These are phyloP conservation scores for Cadophora sp. DNA, from an alignment of 2,329 filamentous ascomycete genomes.

Conservation along the genomic window DNA sequence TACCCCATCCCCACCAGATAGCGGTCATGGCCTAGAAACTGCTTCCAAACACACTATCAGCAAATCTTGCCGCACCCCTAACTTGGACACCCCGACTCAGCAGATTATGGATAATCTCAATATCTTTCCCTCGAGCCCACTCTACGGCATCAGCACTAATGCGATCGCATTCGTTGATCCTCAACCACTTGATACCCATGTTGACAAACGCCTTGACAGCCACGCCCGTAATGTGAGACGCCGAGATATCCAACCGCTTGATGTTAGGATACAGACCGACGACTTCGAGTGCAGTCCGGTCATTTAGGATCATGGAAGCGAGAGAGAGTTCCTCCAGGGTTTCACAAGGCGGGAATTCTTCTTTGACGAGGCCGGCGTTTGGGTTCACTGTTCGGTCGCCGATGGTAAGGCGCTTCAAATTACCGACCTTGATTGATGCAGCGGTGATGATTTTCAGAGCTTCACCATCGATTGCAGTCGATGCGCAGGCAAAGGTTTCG, in stretches of 20 bases:
- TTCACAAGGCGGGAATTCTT: slow-evolving; percentile 36
- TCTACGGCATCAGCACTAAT: slow-evolving; percentile 43
- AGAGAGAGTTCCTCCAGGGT: slow-evolving; percentile 38
- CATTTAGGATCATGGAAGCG: slow-evolving; percentile 23
- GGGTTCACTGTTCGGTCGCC: slow-evolving; percentile 29
- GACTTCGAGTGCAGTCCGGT: slow-evolving; percentile 33
- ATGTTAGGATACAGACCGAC: slow-evolving; percentile 39
- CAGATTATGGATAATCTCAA: slow-evolving; percentile 32
- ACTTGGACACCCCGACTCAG: not conserved
- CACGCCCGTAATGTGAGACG: slow-evolving; percentile 43
- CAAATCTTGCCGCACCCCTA: slow-evolving; percentile 4
- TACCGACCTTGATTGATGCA: slow-evolving; percentile 31
- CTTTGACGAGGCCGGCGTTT: slow-evolving; percentile 14
- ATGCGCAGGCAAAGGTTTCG: slow-evolving; percentile 37
- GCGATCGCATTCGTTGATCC: slow-evolving; percentile 37
- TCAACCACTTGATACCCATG: slow-evolving; percentile 39
- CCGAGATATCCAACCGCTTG: slow-evolving; percentile 37
- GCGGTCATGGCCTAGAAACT: not conserved
- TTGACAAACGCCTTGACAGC: slow-evolving; percentile 44
- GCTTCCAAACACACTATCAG: slow-evolving; percentile 18
- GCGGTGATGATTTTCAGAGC: slow-evolving; percentile 29
- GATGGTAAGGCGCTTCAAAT: slow-evolving; percentile 37
- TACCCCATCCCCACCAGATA: not conserved
- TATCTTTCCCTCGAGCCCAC: slow-evolving; percentile 41
- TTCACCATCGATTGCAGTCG: slow-evolving; percentile 27